Evolutionary conservation across 805 yeast species (phyloP), one percentile per base, ranked within the genome.

Genomic region (Naumovozyma baii): DNA sequence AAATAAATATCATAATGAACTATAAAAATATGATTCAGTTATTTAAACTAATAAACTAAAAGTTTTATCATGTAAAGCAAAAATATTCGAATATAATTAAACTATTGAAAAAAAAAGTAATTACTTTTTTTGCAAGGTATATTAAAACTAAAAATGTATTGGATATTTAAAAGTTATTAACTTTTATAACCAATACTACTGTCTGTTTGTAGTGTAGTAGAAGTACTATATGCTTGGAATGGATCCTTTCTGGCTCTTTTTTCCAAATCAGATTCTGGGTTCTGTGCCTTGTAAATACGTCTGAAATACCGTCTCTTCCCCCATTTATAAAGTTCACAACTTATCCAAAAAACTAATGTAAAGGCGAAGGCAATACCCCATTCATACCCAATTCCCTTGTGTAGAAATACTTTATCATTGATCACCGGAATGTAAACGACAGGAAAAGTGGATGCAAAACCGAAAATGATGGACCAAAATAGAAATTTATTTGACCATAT

Each of bases 341-440:
- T 77, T 4, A 61, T 42, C 48, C 83, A 67, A 55, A 79, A 85
- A 29, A 70, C 63, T 3, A 74, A 41, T 3, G 80, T 63, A 45
- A 78, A 71, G 0, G 75, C 83, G 46, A 80, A 64, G 1, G 85
- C 73, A 44, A 83, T 61, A 13, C 83, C 90, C 94, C 94, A 85
- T 64, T 84, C 94, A 62, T 76, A 77, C 8, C 78, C 72, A 46
- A 84, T 83, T 5, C 78, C 75, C 22, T 60, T 66, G 59, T 85
- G 95, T 50, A 79, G 66, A 57, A 85, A 85, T 7, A 85, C 94
- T 45, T 73, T 71, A 34, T 69, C 64, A 59, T 85, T 85, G 55
- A 85, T 83, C n/a, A 82, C 94, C 5, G 95, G 95, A 47, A 85
- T 85, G 61, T 84, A 84, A 30, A 84, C 76, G 15, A 83, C 81